Evolutionary conservation across 2,329 filamentous ascomycete species (phyloP).

Genomic region (Beauveria medogensis): DNA sequence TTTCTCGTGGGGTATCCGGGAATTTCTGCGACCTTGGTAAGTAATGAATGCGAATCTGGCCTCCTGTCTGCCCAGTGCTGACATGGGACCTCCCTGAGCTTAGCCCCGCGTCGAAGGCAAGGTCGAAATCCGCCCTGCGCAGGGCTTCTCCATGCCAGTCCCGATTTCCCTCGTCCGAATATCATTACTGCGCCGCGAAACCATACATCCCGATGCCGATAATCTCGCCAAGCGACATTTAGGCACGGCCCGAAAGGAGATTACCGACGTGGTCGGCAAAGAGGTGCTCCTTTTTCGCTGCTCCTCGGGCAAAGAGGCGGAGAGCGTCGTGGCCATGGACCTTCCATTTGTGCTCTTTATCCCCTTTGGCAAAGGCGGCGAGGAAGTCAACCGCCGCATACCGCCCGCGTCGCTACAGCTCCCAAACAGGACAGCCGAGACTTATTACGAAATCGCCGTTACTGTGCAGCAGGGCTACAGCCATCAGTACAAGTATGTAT

Average conservation of each 20-base stretch:
- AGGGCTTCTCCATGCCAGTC: slow-evolving; percentile 82
- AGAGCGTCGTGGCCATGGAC: slow-evolving; percentile 91
- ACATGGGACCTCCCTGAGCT: slow-evolving; percentile 14
- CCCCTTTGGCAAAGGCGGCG: slow-evolving; percentile 82
- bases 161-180: slow-evolving; percentile 89
- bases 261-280: slow-evolving; percentile 87
- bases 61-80: background rate
- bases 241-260: slow-evolving; percentile 81
- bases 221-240: slow-evolving; percentile 88
- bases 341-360: slow-evolving; percentile 96
- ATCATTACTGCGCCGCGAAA: slow-evolving; percentile 86
- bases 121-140: slow-evolving; percentile 85
- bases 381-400: slow-evolving; percentile 82
- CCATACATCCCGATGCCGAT: slow-evolving; percentile 92
- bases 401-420: slow-evolving; percentile 88
- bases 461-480: slow-evolving; percentile 85
- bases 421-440: slow-evolving; percentile 89
- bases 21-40: slow-evolving; percentile 92
- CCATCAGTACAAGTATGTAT: slow-evolving; percentile 82
- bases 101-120: slow-evolving; percentile 96
- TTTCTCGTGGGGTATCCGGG: slow-evolving; percentile 96
- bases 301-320: slow-evolving; percentile 71
- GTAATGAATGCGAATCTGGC: slow-evolving; percentile 28
- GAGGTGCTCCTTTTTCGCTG: slow-evolving; percentile 90
- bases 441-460: slow-evolving; percentile 92